Evolutionary conservation across 805 yeast species (phyloP).

Genomic region (Lipomyces japonicus): DNA sequence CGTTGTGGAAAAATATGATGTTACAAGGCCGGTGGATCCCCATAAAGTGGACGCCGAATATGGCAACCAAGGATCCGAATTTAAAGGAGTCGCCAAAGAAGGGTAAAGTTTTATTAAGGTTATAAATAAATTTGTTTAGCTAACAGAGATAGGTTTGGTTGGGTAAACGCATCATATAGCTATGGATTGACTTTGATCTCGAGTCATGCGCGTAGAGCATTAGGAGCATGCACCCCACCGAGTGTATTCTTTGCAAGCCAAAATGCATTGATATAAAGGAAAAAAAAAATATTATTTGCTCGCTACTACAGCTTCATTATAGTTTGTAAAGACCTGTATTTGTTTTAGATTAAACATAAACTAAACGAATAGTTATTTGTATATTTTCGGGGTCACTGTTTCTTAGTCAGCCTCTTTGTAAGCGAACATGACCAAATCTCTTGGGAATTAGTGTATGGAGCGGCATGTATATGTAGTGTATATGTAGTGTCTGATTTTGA

Average conservation of each 20-base stretch:
- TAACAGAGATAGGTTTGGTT: constrained; percentile 58
- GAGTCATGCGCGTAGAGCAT: constrained; percentile 64
- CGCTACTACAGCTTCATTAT: too few species aligned
- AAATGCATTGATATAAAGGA: constrained; percentile 3
- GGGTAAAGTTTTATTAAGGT: constrained; percentile 44
- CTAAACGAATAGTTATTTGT: too few species aligned
- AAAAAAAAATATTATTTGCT: too few species aligned
- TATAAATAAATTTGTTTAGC: background rate
- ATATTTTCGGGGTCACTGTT: too few species aligned
- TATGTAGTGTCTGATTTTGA: too few species aligned
- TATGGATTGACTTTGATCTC: constrained; percentile 67
- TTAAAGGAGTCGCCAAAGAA: constrained; percentile 89
- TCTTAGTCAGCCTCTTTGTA: too few species aligned
- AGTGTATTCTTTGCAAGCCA: constrained; percentile 45
- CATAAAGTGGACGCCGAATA: constrained; percentile 93
- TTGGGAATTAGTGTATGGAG: too few species aligned
- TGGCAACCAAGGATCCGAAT: constrained; percentile 93
- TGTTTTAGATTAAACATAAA: too few species aligned
- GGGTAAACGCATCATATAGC: constrained; percentile 89
- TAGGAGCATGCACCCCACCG: constrained; percentile 78
- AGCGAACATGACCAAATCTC: too few species aligned
- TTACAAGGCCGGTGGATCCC: constrained; percentile 75
- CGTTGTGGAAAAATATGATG: constrained; percentile 93
- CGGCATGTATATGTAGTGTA: too few species aligned
- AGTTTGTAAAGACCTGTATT: too few species aligned